Evolutionary conservation across 345 rosid species (phyloP), one percentile per base, ranked within the genome.

Genomic region (Syzygium oleosum): DNA sequence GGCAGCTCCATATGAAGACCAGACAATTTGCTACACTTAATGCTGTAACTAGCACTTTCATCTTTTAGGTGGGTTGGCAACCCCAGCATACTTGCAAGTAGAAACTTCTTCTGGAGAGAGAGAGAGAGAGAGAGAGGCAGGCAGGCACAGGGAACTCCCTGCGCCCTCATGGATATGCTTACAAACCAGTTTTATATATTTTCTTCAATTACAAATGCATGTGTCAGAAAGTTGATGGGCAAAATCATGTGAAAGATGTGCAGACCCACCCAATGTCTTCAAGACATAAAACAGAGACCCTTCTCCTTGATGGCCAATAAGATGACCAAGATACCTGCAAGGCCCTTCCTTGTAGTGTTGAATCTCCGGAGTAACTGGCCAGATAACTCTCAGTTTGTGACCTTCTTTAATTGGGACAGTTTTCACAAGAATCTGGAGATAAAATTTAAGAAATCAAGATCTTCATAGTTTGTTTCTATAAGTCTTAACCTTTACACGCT

Each of bases 311-410:
- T 97, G 99, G 85, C 97, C 98, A 88, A 96, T 94, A 87, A 97
- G 96, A 91, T 97, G 99, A 86, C 94, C 90, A 87, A 97, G 97
- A 92, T 97, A 97, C 89, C 87, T 93, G 92, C 96, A 88, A 84
- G 98, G 97, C 86, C 92, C 97, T 92, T 95, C 99, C 91, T 94
- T 94, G 90, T 96, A 97, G 87, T 92, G 95, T 87, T 87, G 94
- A 94, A 96, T 96, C 87, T 94, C 91, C 22, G 99, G 98, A 87
- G 97, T 91, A 52, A 97, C 91, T 53, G 99, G 99, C 99, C 99
- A 97, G 41, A 87, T 68, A 85, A 97, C 90, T 85, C 91, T 91
- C 89, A 97, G 87, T 88, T 91, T 96, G 91, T 97, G 97, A 87
- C 99, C 99, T 92, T 96, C 89, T 89, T 94, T 92, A 85, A 97